A percentile compares a stretch with the other conserved stretches of the same genome.
phyloP scores from a whole-genome alignment of 2,329 filamentous ascomycete species.

The Aspergillus aculeatinus region DNA sequence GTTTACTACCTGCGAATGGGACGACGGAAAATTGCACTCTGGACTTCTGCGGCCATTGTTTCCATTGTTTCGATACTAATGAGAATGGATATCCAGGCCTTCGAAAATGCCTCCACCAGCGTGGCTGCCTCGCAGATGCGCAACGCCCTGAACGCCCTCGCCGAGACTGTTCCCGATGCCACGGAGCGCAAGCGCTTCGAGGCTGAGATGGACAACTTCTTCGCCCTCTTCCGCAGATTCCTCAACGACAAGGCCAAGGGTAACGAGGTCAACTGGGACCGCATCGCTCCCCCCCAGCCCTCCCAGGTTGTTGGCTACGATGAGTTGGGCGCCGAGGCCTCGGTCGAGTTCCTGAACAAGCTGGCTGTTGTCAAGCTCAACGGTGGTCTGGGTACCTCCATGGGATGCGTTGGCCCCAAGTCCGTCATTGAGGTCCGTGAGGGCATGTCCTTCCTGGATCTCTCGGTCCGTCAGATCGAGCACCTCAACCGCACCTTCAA shows the following conservation, averaged over 20 bases:
- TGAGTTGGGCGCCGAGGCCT: slow-evolving; percentile 82
- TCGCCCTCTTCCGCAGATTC: slow-evolving; percentile 96
- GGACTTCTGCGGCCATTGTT: not conserved
- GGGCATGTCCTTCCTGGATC: slow-evolving; percentile 99
- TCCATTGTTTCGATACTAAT: not conserved
- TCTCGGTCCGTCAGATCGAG: slow-evolving; percentile 98
- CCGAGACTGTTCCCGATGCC: slow-evolving; percentile 83
- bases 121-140: slow-evolving; percentile 99
- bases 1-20: not conserved
- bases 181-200: slow-evolving; percentile 79
- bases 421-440: slow-evolving; percentile 99
- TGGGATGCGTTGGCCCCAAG: slow-evolving; percentile 99
- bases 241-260: slow-evolving; percentile 99
- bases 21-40: not conserved
- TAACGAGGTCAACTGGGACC: slow-evolving; percentile 92
- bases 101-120: slow-evolving; percentile 98
- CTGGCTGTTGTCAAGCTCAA: slow-evolving; percentile 98
- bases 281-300: slow-evolving; percentile 88
- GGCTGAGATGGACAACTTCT: slow-evolving; percentile 99
- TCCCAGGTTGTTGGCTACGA: slow-evolving; percentile 95
- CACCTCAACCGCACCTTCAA: slow-evolving; percentile 97
- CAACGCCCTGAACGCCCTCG: slow-evolving; percentile 89
- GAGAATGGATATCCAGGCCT: slow-evolving; percentile 64
- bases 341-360: slow-evolving; percentile 93
- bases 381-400: slow-evolving; percentile 97